Percentiles rank a stretch among this genome's conserved stretches.
Conservation (phyloP, 495 filamentous ascomycete species). For the Xylaria grammica region DNA sequence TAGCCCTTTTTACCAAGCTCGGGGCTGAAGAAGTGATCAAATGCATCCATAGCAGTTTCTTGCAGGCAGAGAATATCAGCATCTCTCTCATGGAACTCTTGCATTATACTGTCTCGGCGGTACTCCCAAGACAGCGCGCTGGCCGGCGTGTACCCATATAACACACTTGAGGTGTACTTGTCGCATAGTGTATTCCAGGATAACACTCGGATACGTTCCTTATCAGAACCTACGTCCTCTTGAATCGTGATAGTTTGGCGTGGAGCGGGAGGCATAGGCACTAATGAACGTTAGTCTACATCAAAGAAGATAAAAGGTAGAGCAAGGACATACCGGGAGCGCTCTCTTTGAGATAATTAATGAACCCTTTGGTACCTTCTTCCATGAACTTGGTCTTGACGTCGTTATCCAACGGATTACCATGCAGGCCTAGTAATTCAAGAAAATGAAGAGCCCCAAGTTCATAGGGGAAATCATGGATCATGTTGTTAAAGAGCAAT, state of each 20-base stretch:
- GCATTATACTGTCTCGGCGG: conserved; percentile 77
- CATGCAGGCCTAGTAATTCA: conserved; percentile 88
- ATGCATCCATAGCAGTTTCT: conserved; percentile 88
- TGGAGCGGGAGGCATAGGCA: conserved; percentile 68
- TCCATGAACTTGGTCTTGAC: conserved; percentile 80
- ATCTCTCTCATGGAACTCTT: conserved; percentile 77
- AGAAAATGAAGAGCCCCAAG: conserved; percentile 85
- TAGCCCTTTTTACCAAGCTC: conserved; percentile 84
- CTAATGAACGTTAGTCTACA: conserved; percentile 46
- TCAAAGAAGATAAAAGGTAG: not conserved
- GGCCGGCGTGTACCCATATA: conserved; percentile 88
- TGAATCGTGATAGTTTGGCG: conserved; percentile 53
- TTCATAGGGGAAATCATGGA: conserved; percentile 81
- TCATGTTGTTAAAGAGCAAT: conserved; percentile 84
- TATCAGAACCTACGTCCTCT: conserved; percentile 52
- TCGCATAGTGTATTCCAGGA: conserved; percentile 97
- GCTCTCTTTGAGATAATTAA: conserved; percentile 79
- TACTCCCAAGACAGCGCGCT: conserved; percentile 83
- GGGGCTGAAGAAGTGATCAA: conserved; percentile 84
- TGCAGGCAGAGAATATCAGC: conserved; percentile 92
- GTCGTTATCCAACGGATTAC: conserved; percentile 78
- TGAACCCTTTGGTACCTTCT: conserved; percentile 82
- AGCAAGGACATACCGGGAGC: conserved; percentile 68
- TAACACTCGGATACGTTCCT: conserved; percentile 71
- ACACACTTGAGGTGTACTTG: conserved; percentile 77